These are phyloP conservation scores for Heliosperma pusillum DNA, from an alignment of 148 eudicot species.

Conservation along the genomic window DNA sequence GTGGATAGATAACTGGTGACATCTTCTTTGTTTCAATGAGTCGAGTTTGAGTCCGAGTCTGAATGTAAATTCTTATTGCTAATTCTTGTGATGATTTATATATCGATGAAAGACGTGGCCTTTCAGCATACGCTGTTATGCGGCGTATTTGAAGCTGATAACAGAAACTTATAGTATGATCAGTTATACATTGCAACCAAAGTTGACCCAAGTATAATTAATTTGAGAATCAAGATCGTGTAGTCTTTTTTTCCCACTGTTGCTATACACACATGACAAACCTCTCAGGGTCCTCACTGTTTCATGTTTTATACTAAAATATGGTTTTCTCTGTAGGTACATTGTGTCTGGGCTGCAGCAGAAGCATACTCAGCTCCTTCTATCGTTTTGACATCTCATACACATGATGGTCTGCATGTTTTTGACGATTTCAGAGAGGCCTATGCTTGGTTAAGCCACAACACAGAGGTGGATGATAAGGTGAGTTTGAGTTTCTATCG, in stretches of 20 bases:
- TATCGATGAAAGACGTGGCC: background rate
- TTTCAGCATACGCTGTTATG: background rate
- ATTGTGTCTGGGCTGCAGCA: constrained; percentile 99
- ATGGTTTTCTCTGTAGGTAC: constrained; percentile 50
- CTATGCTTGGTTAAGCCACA: constrained; percentile 92
- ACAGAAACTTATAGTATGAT: background rate
- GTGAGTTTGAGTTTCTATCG: constrained; percentile 40
- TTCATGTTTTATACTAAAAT: background rate
- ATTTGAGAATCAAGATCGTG: background rate
- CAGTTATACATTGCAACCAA: background rate
- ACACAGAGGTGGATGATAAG: constrained; percentile 96
- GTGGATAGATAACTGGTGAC: background rate
- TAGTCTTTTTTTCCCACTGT: background rate
- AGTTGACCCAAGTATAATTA: background rate
- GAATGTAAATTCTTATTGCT: background rate
- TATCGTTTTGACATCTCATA: constrained; percentile 80
- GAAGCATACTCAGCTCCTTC: constrained; percentile 99
- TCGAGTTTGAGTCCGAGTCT: no score
- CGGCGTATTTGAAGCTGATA: background rate
- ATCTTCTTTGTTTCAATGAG: background rate
- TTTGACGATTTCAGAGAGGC: constrained; percentile 99
- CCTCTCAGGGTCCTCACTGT: background rate
- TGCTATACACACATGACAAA: background rate
- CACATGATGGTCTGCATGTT: constrained; percentile 88
- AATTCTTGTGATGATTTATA: background rate